These are phyloP conservation scores for Mycena filopes DNA, from an alignment of 768 basidiomycete species.

Conservation along the genomic window DNA sequence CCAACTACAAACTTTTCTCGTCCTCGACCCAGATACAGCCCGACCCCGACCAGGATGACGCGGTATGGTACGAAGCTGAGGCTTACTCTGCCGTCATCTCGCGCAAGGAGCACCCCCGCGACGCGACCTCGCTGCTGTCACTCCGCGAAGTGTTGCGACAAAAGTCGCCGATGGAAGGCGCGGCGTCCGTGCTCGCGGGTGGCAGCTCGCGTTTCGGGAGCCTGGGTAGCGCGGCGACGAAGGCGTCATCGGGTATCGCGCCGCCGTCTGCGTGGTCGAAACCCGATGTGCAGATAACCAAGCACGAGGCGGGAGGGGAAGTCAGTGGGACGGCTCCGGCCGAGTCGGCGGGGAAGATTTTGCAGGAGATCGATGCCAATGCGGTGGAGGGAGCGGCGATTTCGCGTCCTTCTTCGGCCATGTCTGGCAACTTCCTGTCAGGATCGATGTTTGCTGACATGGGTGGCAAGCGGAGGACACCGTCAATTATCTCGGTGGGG, in stretches of 20 bases:
- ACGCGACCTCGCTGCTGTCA: slow-evolving; percentile 65
- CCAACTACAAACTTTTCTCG: slow-evolving; percentile 62
- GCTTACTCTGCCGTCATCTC: slow-evolving; percentile 67
- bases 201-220: slow-evolving; percentile 27
- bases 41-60: slow-evolving; percentile 70
- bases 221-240: slow-evolving; percentile 35
- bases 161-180: slow-evolving; percentile 52
- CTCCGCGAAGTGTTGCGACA: slow-evolving; percentile 72
- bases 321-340: slow-evolving; percentile 50
- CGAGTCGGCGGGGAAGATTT: slow-evolving; percentile 55
- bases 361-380: slow-evolving; percentile 55
- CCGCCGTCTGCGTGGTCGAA: slow-evolving; percentile 64
- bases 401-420: slow-evolving; percentile 42
- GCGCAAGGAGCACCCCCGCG: slow-evolving; percentile 72
- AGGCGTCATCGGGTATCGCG: slow-evolving; percentile 28
- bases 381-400: slow-evolving; percentile 31
- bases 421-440: slow-evolving; percentile 34
- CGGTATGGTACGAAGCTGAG: slow-evolving; percentile 71
- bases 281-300: slow-evolving; percentile 66
- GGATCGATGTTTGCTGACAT: slow-evolving; percentile 45
- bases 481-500: slow-evolving; percentile 52
- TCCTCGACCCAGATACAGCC: slow-evolving; percentile 51
- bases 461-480: slow-evolving; percentile 49
- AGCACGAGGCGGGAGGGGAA: slow-evolving; percentile 61
- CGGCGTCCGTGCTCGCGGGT: slow-evolving; percentile 17